Conservation (phyloP, 768 basidiomycete genomes). For the Pleurotus citrinopileatus region DNA sequence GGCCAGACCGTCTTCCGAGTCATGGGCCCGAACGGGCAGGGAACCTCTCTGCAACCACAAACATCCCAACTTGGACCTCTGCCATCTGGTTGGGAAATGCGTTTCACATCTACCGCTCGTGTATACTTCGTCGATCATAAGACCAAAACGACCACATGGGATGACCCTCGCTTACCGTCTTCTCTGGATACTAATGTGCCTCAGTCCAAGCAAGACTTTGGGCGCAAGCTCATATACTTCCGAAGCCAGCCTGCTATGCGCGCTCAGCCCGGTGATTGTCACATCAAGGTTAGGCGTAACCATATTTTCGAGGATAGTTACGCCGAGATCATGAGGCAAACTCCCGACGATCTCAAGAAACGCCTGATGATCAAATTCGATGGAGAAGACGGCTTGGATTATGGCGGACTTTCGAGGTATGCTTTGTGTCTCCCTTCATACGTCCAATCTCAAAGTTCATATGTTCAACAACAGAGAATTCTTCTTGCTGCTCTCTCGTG, state of each 20-base stretch:
- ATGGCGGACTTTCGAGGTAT: constrained; percentile 94
- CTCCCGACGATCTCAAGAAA: constrained; percentile 97
- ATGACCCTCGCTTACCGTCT: constrained; percentile 94
- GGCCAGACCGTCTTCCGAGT: constrained; percentile 96
- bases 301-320: constrained; percentile 99
- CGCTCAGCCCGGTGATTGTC: constrained; percentile 97
- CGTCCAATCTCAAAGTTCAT: background rate
- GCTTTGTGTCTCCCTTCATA: constrained; percentile 21
- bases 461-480: constrained; percentile 69
- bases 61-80: constrained; percentile 96
- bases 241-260: constrained; percentile 97
- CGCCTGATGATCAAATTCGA: constrained; percentile 99
- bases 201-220: constrained; percentile 99
- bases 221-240: constrained; percentile 99
- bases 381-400: constrained; percentile 98
- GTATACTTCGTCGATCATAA: constrained; percentile 99
- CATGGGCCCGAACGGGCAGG: constrained; percentile 91
- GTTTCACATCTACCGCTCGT: constrained; percentile 93
- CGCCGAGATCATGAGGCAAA: constrained; percentile 99
- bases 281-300: constrained; percentile 96
- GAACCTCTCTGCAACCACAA: constrained; percentile 86
- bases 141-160: constrained; percentile 99
- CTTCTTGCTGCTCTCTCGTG: constrained; percentile 99
- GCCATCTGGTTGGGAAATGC: constrained; percentile 99
- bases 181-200: constrained; percentile 96